A percentile compares a stretch with the other conserved stretches of the same genome.
These are phyloP conservation scores for Trichocomaceae sp. DNA, from an alignment of 2,329 filamentous ascomycete genomes.

Conservation along the genomic window DNA sequence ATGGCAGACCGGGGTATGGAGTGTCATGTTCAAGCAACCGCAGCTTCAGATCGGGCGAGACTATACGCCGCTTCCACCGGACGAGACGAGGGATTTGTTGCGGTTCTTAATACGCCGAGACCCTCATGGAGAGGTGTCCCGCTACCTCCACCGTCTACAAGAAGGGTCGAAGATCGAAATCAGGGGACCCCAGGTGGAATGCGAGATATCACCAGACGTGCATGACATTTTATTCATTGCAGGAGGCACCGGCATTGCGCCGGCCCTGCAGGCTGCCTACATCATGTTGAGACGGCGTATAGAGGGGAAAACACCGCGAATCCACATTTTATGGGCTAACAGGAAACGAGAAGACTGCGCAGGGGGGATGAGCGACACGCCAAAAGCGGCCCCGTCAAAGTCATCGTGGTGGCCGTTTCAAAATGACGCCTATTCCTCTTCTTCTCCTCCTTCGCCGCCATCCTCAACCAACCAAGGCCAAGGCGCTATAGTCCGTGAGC, in stretches of 20 bases:
- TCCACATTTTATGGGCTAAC: constrained; percentile 80
- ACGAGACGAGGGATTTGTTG: constrained; percentile 38
- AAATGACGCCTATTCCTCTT: constrained; percentile 10
- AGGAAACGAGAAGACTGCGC: constrained; percentile 58
- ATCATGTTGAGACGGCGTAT: constrained; percentile 44
- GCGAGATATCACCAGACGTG: constrained; percentile 50
- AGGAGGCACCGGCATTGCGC: constrained; percentile 86
- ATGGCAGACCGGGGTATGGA: constrained; percentile 67
- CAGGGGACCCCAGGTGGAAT: constrained; percentile 71
- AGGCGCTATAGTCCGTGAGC: constrained; percentile 50
- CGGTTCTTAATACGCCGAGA: constrained; percentile 75
- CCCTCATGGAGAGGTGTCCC: constrained; percentile 74
- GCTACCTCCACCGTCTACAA: constrained; percentile 63
- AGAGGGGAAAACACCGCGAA: constrained; percentile 32
- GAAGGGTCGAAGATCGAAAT: constrained; percentile 63
- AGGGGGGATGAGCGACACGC: constrained; percentile 51
- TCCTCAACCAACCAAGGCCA: too few species aligned
- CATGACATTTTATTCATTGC: constrained; percentile 71
- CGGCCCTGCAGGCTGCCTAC: constrained; percentile 73
- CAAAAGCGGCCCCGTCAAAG: constrained; percentile 13
- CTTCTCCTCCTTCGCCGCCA: constrained; percentile 11
- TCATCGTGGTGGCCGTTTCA: constrained; percentile 26
- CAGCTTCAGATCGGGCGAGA: constrained; percentile 84
- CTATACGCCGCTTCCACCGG: constrained; percentile 80
- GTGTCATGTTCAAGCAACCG: constrained; percentile 89